Conservation (phyloP, 805 yeast genomes). For the Yamadazyma kitorensis region DNA sequence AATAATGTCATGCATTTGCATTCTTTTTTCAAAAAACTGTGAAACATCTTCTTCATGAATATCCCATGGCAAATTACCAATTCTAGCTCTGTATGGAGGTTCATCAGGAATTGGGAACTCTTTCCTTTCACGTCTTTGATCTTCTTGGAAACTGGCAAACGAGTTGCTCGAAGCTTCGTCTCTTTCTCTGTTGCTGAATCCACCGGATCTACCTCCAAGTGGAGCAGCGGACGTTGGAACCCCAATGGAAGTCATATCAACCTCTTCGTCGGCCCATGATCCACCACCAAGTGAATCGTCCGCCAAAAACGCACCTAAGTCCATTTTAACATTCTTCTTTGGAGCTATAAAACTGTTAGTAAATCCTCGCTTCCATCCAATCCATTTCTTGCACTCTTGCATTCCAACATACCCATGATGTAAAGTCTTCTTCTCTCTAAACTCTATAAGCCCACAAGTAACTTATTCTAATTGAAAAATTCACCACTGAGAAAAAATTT, state of each 20-base stretch:
- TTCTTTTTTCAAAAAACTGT: constrained; percentile 59
- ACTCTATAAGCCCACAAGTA: too few relatives aligned
- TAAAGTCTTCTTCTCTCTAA: too few relatives aligned
- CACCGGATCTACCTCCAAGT: too few relatives aligned
- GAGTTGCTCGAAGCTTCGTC: constrained; percentile 8
- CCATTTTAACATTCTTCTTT: constrained; percentile 73
- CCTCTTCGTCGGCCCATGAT: constrained; percentile 84
- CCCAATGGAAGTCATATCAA: constrained; percentile 65
- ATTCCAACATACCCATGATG: neutral
- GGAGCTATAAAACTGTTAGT: constrained; percentile 28
- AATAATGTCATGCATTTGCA: constrained; percentile 50
- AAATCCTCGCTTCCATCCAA: neutral
- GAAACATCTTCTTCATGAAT: constrained; percentile 61
- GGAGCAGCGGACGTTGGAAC: constrained; percentile 39
- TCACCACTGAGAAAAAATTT: too few relatives aligned
- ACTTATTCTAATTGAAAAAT: too few relatives aligned
- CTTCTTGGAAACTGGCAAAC: constrained; percentile 14
- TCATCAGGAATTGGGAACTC: constrained; percentile 85
- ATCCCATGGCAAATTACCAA: constrained; percentile 84
- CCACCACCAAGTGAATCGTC: constrained; percentile 71
- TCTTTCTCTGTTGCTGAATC: constrained; percentile 13
- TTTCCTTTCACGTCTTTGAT: constrained; percentile 48
- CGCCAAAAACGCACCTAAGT: constrained; percentile 78
- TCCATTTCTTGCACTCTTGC: neutral
- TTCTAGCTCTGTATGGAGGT: constrained; percentile 90